Percentiles rank a stretch among this genome's conserved stretches.
These are phyloP conservation scores for Glutinoglossum americanum DNA, from an alignment of 495 filamentous ascomycete species.

Conservation along the genomic window DNA sequence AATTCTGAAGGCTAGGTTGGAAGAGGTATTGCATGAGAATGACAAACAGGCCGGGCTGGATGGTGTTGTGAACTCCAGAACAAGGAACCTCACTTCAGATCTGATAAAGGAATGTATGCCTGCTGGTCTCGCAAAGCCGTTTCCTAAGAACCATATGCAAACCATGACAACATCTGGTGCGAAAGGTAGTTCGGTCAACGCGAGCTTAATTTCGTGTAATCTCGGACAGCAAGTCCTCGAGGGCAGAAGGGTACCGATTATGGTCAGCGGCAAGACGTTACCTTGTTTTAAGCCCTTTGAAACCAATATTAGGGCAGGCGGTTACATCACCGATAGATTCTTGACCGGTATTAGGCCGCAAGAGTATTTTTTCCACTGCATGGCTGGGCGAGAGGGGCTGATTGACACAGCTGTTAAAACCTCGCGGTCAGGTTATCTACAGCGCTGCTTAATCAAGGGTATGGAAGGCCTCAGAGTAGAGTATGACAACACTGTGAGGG, in stretches of 20 bases:
- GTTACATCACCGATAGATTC: conserved; percentile 89
- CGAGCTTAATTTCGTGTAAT: conserved; percentile 93
- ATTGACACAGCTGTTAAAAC: conserved; percentile 99
- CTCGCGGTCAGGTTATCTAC: conserved; percentile 84
- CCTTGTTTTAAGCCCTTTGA: conserved; percentile 90
- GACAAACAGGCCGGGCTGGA: conserved; percentile 76
- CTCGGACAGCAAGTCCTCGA: conserved; percentile 93
- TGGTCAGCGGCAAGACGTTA: conserved; percentile 93
- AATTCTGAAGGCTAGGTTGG: conserved; percentile 53
- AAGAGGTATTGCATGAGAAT: conserved; percentile 79
- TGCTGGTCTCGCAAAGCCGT: conserved; percentile 62
- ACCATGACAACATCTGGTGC: conserved; percentile 93
- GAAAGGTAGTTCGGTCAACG: conserved; percentile 83
- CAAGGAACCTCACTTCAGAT: conserved; percentile 48
- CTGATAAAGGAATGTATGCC: conserved; percentile 67
- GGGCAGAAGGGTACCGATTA: conserved; percentile 81
- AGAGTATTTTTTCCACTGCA: conserved; percentile 98
- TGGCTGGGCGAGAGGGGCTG: conserved; percentile 95
- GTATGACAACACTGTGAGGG: conserved; percentile 85
- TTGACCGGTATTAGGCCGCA: conserved; percentile 95
- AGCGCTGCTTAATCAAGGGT: conserved; percentile 95
- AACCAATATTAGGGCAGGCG: conserved; percentile 71
- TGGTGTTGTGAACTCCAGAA: conserved; percentile 55
- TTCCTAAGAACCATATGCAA: conserved; percentile 97
- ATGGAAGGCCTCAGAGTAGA: conserved; percentile 89